Base-by-base conservation (phyloP, 768 basidiomycete species). In the Mycena pura region DNA sequence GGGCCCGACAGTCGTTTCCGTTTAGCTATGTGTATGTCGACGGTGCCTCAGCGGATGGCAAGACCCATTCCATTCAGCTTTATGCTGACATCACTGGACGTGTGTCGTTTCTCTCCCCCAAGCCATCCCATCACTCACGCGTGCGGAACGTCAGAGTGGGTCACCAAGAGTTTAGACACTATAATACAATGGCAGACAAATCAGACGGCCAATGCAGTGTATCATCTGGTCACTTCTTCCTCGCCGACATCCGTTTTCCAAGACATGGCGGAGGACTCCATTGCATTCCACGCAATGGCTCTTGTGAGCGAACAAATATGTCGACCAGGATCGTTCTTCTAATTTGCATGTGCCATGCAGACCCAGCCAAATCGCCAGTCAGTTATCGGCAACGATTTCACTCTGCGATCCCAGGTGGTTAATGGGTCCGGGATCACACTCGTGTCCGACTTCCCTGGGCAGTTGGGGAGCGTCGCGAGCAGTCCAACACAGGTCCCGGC, bases 1-100 rank as follows among this genome's bases (percentile, higher is more conserved):
- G 82, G 41, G 74, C 78, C 22, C 76, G 74, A 27, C 84, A 85
- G 59, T 87, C 85, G 4, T 74, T 84, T 19, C 86, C 86, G 0
- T 83, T 84, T 68, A 75, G 78, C 2, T 84, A 85, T 56, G 63
- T 85, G 45, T 70, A 74, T 27, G 60, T 84, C 3, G 72, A 78
- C 17, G 77, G 69, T 9, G 63, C 63, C 19, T 73, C 81, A 6
- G 74, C 63, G 5, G 83, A 85, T 62, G 77, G 75, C 2, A 41
- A 56, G 3, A 44, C 69, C 1, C 82, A 85, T 62, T 54, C 62
- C 3, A 76, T 84, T 3, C 80, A 81, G 50, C 57, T 85, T 6
- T 85, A 84, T 62, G 75, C 77, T 13, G 84, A 84, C 61, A 79
- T 82, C 54, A 80, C 76, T 24, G 80, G 69, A 17, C 62, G 76